These are phyloP conservation scores for Suillus weaverae DNA, from an alignment of 768 basidiomycete genomes.

Conservation along the genomic window DNA sequence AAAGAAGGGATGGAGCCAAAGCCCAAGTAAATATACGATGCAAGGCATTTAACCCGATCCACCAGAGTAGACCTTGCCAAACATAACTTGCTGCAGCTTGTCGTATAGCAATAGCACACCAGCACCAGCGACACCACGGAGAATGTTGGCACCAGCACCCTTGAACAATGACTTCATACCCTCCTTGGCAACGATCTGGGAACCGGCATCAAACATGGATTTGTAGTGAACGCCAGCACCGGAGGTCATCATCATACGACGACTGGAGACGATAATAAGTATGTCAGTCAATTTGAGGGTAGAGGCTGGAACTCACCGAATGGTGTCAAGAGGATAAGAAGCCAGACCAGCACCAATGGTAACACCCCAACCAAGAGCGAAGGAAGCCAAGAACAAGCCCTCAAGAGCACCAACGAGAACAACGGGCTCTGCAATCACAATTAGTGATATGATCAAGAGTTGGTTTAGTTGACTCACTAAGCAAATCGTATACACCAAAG, in stretches of 20 bases:
- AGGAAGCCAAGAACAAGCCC: conserved; percentile 96
- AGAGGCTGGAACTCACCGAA: conserved; percentile 50
- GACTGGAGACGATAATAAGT: conserved; percentile 54
- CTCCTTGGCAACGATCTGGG: conserved; percentile 95
- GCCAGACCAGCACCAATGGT: conserved; percentile 99
- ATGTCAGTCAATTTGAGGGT: not conserved
- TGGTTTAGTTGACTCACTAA: conserved; percentile 59
- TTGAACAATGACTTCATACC: conserved; percentile 96
- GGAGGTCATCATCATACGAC: conserved; percentile 99
- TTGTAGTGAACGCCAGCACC: conserved; percentile 96
- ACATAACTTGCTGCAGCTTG: conserved; percentile 94
- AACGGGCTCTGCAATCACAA: conserved; percentile 72
- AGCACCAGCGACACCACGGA: conserved; percentile 99
- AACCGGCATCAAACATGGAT: conserved; percentile 96
- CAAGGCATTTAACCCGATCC: conserved; percentile 44
- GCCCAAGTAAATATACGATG: conserved; percentile 22
- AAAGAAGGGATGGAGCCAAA: conserved; percentile 34
- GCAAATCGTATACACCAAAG: conserved; percentile 95
- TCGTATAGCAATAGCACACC: conserved; percentile 99
- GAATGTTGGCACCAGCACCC: conserved; percentile 95
- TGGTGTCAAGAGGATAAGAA: conserved; percentile 92
- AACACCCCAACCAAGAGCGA: conserved; percentile 97
- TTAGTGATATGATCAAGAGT: conserved; percentile 25
- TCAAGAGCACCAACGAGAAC: conserved; percentile 94
- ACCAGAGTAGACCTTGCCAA: conserved; percentile 99